Conservation (phyloP, 192 early-diverging fungal genomes). For the Gaertneriomyces semiglobifer region DNA sequence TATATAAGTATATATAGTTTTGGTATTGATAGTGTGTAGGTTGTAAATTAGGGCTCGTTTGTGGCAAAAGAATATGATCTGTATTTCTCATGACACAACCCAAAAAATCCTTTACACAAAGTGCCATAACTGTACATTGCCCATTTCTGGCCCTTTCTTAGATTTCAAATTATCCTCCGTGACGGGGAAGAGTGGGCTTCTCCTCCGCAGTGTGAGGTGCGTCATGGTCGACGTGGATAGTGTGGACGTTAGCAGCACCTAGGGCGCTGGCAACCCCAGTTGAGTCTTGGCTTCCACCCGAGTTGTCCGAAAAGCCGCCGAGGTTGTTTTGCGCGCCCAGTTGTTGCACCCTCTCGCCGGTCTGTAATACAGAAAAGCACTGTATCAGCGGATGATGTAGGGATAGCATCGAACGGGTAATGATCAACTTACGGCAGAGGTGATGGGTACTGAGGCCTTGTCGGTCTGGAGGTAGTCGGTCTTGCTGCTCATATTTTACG, state of each 20-base stretch:
- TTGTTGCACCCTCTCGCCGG: constrained; percentile 1
- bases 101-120: too few species aligned
- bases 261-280: not conserved
- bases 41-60: too few species aligned
- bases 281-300: constrained; percentile 1
- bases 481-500: constrained; percentile 15
- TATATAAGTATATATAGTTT: too few species aligned
- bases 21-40: too few species aligned
- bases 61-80: too few species aligned
- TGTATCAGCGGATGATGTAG: not conserved
- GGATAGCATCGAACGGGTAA: not conserved
- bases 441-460: constrained; percentile 12
- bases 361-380: not conserved
- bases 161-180: constrained; percentile 3
- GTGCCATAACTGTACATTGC: too few species aligned
- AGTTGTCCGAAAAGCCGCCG: not conserved
- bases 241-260: constrained; percentile 8
- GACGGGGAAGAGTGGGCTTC: constrained; percentile 21
- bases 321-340: not conserved
- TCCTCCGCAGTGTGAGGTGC: constrained; percentile 22
- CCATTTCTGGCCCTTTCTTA: too few species aligned
- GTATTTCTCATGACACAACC: too few species aligned
- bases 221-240: constrained; percentile 19
- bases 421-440: constrained; percentile 7
- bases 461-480: constrained; percentile 23